Evolutionary conservation across 176 grass and related monocot genomes (phyloP), one percentile per base, ranked within the genome.

Genomic region (Zoysia japonica): DNA sequence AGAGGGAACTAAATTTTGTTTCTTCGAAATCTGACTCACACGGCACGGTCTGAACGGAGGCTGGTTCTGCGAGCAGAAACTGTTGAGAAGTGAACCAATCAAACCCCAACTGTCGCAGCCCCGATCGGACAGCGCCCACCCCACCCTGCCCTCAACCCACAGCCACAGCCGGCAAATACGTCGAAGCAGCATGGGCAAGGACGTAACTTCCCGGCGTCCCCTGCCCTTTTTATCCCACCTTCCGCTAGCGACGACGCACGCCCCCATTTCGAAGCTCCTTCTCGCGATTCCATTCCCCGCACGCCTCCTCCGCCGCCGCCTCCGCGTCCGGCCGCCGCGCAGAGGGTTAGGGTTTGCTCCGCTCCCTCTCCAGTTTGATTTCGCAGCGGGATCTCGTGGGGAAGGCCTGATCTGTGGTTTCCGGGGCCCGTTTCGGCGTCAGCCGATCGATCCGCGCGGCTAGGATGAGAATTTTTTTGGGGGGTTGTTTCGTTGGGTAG

Each of bases 301-400:
- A 85, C 82, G 72, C 42, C 82, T 38, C 75, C 84, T 45, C 63
- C 57, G 45, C 60, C 28, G 0, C 28, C 47, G 6, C 65, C 52
- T 41, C 83, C 57, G 45, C 60, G 41, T 61, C 85, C 68, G 75
- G 19, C 83, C 84, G 38, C 82, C 66, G 42, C 53, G 68, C 65
- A 36, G 85, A 84, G 57, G 79, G 85, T 91, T 86, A 89, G 82
- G 77, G 70, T 88, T 85, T 82, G 35, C 61, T 48, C 40, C 36
- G 2, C 71, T 74, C 49, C 54, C 59, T 14, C 2, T 75, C 65
- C 60, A 38, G 48, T 5, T 4, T 56, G 40, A 46, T 74, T 67
- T 13, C 17, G 3, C 56, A 3, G 71, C 48, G 17, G 12, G 51
- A 50, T 84, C 61, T 9, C 52, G n/a, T 17, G 9, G 28, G 72